phyloP scores from a whole-genome alignment of 139 green algal genomes.

The Pseudopediastrum boryanum region DNA sequence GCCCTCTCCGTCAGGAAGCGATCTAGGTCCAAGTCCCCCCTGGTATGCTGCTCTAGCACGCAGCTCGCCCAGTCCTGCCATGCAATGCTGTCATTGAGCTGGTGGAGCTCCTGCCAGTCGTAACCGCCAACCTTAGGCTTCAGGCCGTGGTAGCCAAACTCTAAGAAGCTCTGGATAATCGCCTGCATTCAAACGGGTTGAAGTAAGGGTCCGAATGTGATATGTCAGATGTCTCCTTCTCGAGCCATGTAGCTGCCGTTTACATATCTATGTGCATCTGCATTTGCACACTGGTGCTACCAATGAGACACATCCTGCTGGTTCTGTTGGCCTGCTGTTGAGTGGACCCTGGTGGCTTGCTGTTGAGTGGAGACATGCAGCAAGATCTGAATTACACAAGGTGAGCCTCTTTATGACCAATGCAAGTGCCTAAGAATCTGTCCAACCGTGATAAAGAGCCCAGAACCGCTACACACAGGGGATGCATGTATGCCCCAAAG shows the following conservation, averaged over 20 bases:
- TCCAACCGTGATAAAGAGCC: too few relatives aligned
- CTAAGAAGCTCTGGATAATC: slow-evolving; percentile 62
- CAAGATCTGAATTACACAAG: too few relatives aligned
- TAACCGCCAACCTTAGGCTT: slow-evolving; percentile 57
- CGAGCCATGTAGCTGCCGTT: not conserved
- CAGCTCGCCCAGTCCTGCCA: slow-evolving; percentile 34
- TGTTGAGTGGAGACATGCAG: too few relatives aligned
- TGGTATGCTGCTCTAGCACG: slow-evolving; percentile 2
- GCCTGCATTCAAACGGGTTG: slow-evolving; percentile 46
- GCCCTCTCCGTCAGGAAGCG: too few relatives aligned
- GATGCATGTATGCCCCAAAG: too few relatives aligned
- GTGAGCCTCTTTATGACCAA: too few relatives aligned
- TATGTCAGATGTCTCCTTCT: slow-evolving; percentile 6
- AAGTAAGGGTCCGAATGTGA: slow-evolving; percentile 43
- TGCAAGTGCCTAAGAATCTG: too few relatives aligned
- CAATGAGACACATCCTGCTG: not conserved
- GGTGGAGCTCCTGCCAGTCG: slow-evolving; percentile 58
- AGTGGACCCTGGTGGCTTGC: not conserved
- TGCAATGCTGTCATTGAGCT: not conserved
- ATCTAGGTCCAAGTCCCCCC: not conserved
- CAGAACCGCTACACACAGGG: too few relatives aligned
- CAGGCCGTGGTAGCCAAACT: slow-evolving; percentile 58
- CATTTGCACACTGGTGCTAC: not conserved
- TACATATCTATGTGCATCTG: not conserved
- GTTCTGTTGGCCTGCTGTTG: not conserved